phyloP scores from a whole-genome alignment of 441 rosid genomes.

The Corymbia calophylla region DNA sequence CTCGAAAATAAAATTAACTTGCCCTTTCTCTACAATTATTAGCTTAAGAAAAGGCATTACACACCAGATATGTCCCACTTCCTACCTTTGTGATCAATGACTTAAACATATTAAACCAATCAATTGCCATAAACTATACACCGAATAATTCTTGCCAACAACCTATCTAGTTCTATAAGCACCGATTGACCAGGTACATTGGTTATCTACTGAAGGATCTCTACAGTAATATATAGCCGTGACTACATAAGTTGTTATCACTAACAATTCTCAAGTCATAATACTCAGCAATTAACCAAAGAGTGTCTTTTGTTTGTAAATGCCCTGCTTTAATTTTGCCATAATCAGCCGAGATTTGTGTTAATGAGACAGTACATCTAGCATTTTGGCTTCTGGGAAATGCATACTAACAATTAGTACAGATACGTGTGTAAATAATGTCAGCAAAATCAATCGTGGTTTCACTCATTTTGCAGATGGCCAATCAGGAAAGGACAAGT shows the following conservation, averaged over 20 bases:
- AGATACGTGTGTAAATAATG: not conserved
- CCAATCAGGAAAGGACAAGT: not conserved
- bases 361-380: not conserved
- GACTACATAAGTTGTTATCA: not conserved
- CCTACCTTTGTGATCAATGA: not conserved
- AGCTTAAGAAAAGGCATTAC: not conserved
- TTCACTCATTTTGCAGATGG: not conserved
- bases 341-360: not conserved
- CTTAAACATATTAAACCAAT: not conserved
- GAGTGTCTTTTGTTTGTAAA: not conserved
- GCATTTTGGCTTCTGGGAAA: not conserved
- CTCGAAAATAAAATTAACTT: not conserved
- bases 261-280: not conserved
- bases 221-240: not conserved
- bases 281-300: not conserved
- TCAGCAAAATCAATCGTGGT: not conserved
- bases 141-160: not conserved
- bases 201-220: not conserved
- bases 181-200: not conserved
- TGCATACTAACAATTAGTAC: not conserved
- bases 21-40: not conserved
- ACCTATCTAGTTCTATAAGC: not conserved
- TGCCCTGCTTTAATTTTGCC: not conserved
- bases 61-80: not conserved
- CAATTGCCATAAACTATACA: not conserved